Evolutionary conservation across 2,329 filamentous ascomycete species (phyloP).

Genomic region (Arthrobotrys conoides): DNA sequence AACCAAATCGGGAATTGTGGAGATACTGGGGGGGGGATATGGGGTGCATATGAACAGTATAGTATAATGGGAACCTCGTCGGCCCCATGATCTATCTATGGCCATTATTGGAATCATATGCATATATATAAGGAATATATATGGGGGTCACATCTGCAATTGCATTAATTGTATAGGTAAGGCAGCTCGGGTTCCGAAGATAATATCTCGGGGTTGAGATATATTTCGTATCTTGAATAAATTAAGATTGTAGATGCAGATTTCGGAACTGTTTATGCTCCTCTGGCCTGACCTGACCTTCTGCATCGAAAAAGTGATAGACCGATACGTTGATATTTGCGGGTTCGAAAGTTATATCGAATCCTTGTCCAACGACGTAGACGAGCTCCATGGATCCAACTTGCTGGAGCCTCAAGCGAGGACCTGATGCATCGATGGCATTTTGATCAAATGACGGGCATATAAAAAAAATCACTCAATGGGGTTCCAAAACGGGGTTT

Average conservation of each 20-base stretch:
- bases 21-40: conserved; percentile 53
- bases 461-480: conserved; percentile 54
- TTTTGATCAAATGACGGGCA: conserved; percentile 56
- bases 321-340: conserved; percentile 1
- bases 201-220: conserved; percentile 29
- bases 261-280: conserved; percentile 27
- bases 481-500: conserved; percentile 42
- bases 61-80: conserved; percentile 24
- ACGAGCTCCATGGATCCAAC: conserved; percentile 55
- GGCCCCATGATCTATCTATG: conserved; percentile 36
- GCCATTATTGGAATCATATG: too few relatives aligned
- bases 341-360: not conserved
- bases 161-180: too few relatives aligned
- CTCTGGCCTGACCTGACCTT: conserved; percentile 29
- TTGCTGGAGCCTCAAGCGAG: conserved; percentile 23
- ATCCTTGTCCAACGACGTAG: conserved; percentile 23
- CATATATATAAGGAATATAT: not conserved
- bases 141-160: conserved; percentile 15
- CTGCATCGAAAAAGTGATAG: conserved; percentile 11
- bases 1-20: conserved; percentile 41
- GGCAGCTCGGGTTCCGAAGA: conserved; percentile 17
- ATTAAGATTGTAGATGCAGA: not conserved
- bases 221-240: conserved; percentile 2
- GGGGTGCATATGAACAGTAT: conserved; percentile 51
- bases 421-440: conserved; percentile 7